Evolutionary conservation across 2,329 filamentous ascomycete genomes (phyloP).

Genomic region (Aspergillus awamori): DNA sequence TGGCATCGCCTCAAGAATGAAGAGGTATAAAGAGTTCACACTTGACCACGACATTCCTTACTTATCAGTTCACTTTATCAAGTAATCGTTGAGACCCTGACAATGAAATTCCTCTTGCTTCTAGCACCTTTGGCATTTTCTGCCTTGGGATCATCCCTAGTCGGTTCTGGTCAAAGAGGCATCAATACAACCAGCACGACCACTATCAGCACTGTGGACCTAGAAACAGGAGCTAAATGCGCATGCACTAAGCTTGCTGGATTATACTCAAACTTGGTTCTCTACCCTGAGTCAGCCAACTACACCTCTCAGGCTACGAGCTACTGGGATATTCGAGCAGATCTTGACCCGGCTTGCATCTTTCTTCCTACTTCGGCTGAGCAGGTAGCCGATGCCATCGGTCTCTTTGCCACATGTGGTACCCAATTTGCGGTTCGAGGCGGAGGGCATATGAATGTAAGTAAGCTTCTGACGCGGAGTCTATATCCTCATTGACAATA

Average conservation of each 20-base stretch:
- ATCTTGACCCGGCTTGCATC: constrained; percentile 34
- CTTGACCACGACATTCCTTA: not conserved
- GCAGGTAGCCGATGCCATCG: constrained; percentile 30
- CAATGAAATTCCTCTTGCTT: not conserved
- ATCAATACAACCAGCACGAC: not conserved
- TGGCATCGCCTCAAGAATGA: not conserved
- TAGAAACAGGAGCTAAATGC: not conserved
- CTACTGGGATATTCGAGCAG: constrained; percentile 35
- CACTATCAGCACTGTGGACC: not conserved
- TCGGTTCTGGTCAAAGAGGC: not conserved
- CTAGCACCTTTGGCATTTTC: not conserved
- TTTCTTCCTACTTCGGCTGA: constrained; percentile 31
- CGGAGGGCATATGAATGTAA: constrained; percentile 53
- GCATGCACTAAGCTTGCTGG: not conserved
- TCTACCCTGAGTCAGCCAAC: constrained; percentile 19
- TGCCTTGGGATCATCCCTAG: too few species aligned
- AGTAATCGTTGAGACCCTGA: too few species aligned
- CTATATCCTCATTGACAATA: not conserved
- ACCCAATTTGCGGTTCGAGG: constrained; percentile 58
- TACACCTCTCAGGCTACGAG: constrained; percentile 28
- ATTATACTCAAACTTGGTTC: not conserved
- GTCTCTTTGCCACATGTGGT: constrained; percentile 29
- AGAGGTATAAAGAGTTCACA: not conserved
- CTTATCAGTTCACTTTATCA: too few species aligned
- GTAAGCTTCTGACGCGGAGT: not conserved